A percentile compares a stretch with the other conserved stretches of the same genome.
Evolutionary conservation across 495 filamentous ascomycete genomes (phyloP).

Genomic region (Platismatia glauca): DNA sequence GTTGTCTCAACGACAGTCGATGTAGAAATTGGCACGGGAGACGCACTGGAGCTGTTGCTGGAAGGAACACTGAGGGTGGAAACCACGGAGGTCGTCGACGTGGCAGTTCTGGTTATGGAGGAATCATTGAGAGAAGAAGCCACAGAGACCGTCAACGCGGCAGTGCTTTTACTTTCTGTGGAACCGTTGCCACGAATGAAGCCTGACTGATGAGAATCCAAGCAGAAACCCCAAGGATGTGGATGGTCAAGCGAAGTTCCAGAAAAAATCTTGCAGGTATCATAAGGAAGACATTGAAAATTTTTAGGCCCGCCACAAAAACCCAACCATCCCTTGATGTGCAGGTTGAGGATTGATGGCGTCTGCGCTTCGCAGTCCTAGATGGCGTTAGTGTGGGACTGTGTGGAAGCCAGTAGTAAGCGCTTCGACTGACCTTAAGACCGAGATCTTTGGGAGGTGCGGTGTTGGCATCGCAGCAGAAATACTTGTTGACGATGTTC

Average conservation of each 20-base stretch:
- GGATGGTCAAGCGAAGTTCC: background rate
- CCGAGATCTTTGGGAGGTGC: background rate
- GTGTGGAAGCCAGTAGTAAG: background rate
- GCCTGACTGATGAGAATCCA: too few species aligned
- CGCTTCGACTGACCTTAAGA: background rate
- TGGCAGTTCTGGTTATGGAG: background rate
- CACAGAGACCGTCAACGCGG: background rate
- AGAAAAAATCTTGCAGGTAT: background rate
- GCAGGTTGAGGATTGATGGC: background rate
- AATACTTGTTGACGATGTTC: slow-evolving; percentile 1
- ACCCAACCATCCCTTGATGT: too few species aligned
- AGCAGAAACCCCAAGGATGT: background rate
- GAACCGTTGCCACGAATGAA: background rate
- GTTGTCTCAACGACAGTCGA: background rate
- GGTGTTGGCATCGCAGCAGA: background rate
- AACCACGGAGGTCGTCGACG: background rate
- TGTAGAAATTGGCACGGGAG: background rate
- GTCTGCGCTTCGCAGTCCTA: background rate
- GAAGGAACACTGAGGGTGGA: background rate
- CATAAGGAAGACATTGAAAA: background rate
- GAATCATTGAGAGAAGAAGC: background rate
- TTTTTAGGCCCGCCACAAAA: background rate
- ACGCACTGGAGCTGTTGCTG: background rate
- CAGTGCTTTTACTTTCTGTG: background rate
- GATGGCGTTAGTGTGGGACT: background rate